Evolutionary conservation across 345 rosid species (phyloP), one percentile per base, ranked within the genome.

Genomic region (Syzygium grande): DNA sequence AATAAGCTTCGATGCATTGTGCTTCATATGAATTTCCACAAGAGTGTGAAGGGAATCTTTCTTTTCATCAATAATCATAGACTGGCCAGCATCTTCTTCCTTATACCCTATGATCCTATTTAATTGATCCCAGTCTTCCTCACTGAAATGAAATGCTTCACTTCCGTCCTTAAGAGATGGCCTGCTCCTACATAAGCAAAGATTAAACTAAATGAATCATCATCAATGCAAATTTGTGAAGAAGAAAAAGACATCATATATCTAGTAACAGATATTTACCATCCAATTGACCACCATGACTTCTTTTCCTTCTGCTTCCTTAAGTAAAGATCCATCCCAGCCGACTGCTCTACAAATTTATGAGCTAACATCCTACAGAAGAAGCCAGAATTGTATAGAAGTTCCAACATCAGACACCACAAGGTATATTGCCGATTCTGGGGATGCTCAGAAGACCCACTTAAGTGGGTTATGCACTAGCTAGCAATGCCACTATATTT

Each of bases 201-300:
- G 85, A 84, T 79, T 19, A 86, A 54, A 88, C 29, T 49, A 34
- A 78, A 52, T 30, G 87, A 87, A 54, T 25, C 41, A 53, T 51
- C 41, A 85, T 85, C 53, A 59, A 77, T 41, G 86, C 53, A 88
- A 12, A 55, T 41, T 30, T 78, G 21, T 19, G 85, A 52, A 54
- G 85, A 22, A 73, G 46, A 52, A 53, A 78, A 73, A 73, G 53
- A 52, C 84, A 58, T 43, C 83, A 78, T 58, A 84, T 89, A 59
- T 53, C 85, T 73, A 73, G 83, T 73, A 38, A 38, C 83, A 73
- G 83, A 73, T 73, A 87, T 80, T 94, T 89, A 98, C 99, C 98
- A 90, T 89, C 98, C 99, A 91, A 96, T 91, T 23, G 99, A 95
- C 99, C 99, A 98, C 99, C 99, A 96, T 84, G 99, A 92, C 87